Evolutionary conservation across 2,329 filamentous ascomycete genomes (phyloP), one percentile per base, ranked within the genome.

Genomic region (Fusarium keratoplasticum): DNA sequence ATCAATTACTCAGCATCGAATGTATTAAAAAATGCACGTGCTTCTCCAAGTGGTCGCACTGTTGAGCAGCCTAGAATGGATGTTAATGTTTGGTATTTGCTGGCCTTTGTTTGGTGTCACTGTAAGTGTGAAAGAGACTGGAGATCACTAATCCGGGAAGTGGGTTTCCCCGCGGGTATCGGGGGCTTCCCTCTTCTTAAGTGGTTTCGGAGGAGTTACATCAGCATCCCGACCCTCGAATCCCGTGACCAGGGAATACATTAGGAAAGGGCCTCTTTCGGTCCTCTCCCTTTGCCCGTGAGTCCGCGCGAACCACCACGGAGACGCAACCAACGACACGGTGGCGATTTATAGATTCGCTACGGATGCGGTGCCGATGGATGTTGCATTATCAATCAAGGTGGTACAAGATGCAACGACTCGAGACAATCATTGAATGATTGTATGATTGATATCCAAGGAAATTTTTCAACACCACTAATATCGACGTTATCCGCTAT

Each of bases 121-220:
- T 35, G 47, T 20, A 29, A 27, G 61, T 42, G 11, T 14, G 18
- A 31, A 27, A 33, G 14, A 16, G 40, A 44, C 40, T 31, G 11
- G 27, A 54, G 27, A 31, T 54, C 27, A 54, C 47, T 54, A 54
- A 54, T 54, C 47, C 25, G 47, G 47, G 27, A 54, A 52, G 47
- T 54, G 47, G 47, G 27, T 31, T 29, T 25, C 33, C 22, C 22
- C 42, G 22, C 62, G 62, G 62, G 5, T 50, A 29, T 64, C 62
- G 61, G 61, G 25, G 47, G 20, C 13, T 50, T 50, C 5, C 16
- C 11, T 18, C 27, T 31, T 58, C 70, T 50, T 27, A 29, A 29
- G 47, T 70, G 55, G 57, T 55, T 58, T 75, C 71, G 70, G 55
- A 60, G 38, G 27, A 65, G 67, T 78, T 77, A 69, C 62, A 66